These are phyloP conservation scores for Cupressus sempervirens DNA, from an alignment of 75 land plant genomes.

Conservation along the genomic window DNA sequence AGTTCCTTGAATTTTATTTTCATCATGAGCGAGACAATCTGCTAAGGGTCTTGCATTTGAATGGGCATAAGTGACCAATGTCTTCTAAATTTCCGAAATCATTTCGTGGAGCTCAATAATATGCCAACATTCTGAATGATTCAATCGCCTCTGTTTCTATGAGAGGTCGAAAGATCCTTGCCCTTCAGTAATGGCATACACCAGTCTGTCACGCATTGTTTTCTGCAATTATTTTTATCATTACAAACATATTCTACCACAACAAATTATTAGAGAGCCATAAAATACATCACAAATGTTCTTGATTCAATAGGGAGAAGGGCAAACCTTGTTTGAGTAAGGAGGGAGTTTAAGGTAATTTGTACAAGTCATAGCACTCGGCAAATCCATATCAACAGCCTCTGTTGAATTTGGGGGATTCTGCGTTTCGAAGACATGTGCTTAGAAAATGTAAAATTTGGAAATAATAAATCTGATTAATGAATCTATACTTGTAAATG, in stretches of 20 bases:
- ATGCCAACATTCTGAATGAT: background rate
- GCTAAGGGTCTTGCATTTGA: too few species aligned
- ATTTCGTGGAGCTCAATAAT: background rate
- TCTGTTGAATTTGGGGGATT: constrained; percentile 6
- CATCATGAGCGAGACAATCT: too few species aligned
- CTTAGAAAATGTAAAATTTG: background rate
- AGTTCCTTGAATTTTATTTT: too few species aligned
- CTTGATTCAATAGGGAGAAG: too few species aligned
- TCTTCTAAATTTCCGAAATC: too few species aligned
- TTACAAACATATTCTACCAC: too few species aligned
- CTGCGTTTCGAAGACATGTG: background rate
- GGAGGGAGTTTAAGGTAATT: constrained; percentile 86
- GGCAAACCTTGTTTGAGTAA: constrained; percentile 66
- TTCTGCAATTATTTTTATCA: constrained; percentile 32
- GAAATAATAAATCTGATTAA: background rate
- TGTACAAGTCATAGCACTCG: constrained; percentile 90
- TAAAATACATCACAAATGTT: too few species aligned
- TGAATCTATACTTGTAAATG: background rate
- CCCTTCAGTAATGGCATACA: constrained; percentile 87
- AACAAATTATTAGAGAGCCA: too few species aligned
- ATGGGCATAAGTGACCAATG: too few species aligned
- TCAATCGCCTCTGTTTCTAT: constrained; percentile 1
- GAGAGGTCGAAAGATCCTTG: constrained; percentile 88
- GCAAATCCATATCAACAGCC: constrained; percentile 59
- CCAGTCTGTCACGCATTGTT: constrained; percentile 57